Percentiles rank a stretch among this genome's conserved stretches.
These are phyloP conservation scores for Carex parvula DNA, from an alignment of 176 grass and related monocot genomes.

Conservation along the genomic window DNA sequence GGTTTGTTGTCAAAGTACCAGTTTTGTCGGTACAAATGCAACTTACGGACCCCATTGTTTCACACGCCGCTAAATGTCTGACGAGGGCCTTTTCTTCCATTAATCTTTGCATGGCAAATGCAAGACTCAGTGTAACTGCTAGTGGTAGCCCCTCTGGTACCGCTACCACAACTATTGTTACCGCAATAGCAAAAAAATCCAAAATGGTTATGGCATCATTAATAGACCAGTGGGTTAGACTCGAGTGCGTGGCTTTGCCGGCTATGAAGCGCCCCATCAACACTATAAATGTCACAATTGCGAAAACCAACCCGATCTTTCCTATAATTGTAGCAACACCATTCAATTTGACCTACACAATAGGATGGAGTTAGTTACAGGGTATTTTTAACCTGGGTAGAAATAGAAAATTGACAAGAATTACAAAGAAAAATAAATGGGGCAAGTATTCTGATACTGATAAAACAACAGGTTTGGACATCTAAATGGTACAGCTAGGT, in stretches of 20 bases:
- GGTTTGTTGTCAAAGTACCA: conserved; percentile 88
- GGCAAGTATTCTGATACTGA: background rate
- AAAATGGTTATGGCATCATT: conserved; percentile 68
- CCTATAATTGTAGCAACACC: conserved; percentile 97
- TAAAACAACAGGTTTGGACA: background rate
- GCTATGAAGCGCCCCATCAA: conserved; percentile 61
- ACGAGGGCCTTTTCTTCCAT: conserved; percentile 94
- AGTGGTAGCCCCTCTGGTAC: conserved; percentile 90
- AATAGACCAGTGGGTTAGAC: conserved; percentile 41
- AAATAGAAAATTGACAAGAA: background rate
- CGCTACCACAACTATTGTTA: conserved; percentile 91
- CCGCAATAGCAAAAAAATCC: conserved; percentile 78
- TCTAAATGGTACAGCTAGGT: background rate
- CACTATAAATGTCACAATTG: conserved; percentile 69
- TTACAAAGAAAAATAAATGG: background rate
- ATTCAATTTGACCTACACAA: conserved; percentile 77
- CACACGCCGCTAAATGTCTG: conserved; percentile 84
- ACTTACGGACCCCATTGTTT: conserved; percentile 94
- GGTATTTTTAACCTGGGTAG: background rate
- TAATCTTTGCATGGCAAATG: conserved; percentile 96
- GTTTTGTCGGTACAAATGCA: conserved; percentile 99
- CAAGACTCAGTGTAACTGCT: conserved; percentile 87
- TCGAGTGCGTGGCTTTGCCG: conserved; percentile 33
- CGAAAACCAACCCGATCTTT: conserved; percentile 85
- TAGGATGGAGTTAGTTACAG: background rate